Conservation (phyloP, 2,329 filamentous ascomycete species). For the Pyrenophora tritici-repentis region DNA sequence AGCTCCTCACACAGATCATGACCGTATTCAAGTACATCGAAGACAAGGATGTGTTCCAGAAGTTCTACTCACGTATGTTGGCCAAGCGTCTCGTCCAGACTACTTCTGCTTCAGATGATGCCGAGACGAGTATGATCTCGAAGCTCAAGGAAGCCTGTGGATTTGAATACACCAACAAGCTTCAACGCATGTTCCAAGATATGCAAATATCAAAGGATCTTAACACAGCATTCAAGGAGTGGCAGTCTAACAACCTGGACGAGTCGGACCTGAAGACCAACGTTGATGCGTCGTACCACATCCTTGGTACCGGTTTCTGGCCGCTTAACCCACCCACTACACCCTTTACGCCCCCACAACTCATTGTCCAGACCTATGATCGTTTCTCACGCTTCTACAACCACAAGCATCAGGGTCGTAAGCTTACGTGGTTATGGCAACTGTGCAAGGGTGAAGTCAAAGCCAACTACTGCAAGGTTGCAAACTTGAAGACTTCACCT, state of each 20-base stretch:
- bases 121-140: constrained; percentile 98
- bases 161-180: constrained; percentile 99
- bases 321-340: constrained; percentile 85
- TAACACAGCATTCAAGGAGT: constrained; percentile 85
- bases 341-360: constrained; percentile 82
- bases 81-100: constrained; percentile 93
- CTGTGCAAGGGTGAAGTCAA: constrained; percentile 97
- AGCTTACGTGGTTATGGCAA: constrained; percentile 98
- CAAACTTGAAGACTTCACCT: constrained; percentile 75
- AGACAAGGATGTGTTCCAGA: constrained; percentile 99
- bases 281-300: constrained; percentile 86
- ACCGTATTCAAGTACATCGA: constrained; percentile 99
- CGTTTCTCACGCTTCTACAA: constrained; percentile 91
- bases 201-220: constrained; percentile 99
- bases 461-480: constrained; percentile 82
- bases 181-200: constrained; percentile 99
- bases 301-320: constrained; percentile 97
- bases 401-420: constrained; percentile 94
- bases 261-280: constrained; percentile 68
- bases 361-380: constrained; percentile 85
- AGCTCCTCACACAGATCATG: constrained; percentile 90
- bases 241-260: constrained; percentile 68
- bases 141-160: constrained; percentile 98
- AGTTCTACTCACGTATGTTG: constrained; percentile 97
- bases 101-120: constrained; percentile 94